Evolutionary conservation across 352 stramenopile genomes (phyloP), one percentile per base, ranked within the genome.

Genomic region (Globisporangium cylindrosporum): DNA sequence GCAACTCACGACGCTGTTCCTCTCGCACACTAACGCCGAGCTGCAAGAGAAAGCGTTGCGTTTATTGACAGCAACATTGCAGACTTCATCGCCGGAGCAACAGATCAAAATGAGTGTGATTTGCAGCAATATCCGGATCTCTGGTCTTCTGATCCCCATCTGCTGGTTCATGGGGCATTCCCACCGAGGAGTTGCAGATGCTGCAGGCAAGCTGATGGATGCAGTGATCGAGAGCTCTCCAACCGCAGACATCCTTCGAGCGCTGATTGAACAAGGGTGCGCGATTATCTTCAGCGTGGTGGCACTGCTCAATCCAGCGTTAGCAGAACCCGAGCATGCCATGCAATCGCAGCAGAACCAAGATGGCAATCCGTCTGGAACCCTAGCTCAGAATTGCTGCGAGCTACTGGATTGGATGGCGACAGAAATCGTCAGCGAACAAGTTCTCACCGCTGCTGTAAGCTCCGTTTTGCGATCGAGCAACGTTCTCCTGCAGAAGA

Each of bases 401-500:
- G 27, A 66, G 36, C 9, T 66, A 3, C 14, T 70, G 24, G 5
- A 46, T 8, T 70, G 65, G 65, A 61, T 70, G 46, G 51, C 57
- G 12, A 15, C 14, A 1, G 43, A 61, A 24, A 59, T 56, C 46
- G 22, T 36, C 5, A 25, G 22, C 3, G 65, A 61, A 20, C 46
- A 61, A 20, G n/a, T 66, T 29, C 32, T 70, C 4, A 27, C 20
- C 15, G 58, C 58, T 5, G 41, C 25, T 7, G 8, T 59, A 25
- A 66, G 32, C 22, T 66, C 58, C 5, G 20, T 70, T 4, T 24
- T 66, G 22, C 65, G 65, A 14, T 66, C 57, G 9, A 70, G 57
- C 65, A 70, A 70, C 43, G 48, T 61, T 12, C 36, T 70, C 14
- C 29, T 70, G 65, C 57, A 70, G 36, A 66, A 60, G 27, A 70